phyloP scores from a whole-genome alignment of 345 rosid species.

The Linum lewisii region DNA sequence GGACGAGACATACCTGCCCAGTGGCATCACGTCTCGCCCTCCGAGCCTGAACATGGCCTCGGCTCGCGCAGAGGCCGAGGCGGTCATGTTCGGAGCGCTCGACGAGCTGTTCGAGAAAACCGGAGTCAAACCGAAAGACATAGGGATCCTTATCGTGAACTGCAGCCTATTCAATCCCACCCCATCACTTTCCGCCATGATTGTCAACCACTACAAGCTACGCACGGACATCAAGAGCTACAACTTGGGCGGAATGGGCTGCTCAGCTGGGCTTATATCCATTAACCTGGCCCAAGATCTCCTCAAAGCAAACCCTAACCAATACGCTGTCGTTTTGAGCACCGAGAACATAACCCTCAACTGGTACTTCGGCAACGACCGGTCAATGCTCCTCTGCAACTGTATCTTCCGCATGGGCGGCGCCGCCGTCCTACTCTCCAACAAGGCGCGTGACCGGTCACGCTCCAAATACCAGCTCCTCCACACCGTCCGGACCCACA shows the following conservation, averaged over 20 bases:
- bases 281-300: background rate
- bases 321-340: background rate
- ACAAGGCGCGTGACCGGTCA: background rate
- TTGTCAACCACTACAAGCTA: background rate
- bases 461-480: background rate
- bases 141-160: background rate
- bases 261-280: background rate
- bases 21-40: background rate
- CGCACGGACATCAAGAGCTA: background rate
- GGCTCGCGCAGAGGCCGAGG: background rate
- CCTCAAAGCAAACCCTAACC: background rate
- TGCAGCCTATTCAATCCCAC: background rate
- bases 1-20: background rate
- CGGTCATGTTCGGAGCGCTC: background rate
- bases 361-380: constrained; percentile 1
- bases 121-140: background rate
- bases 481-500: background rate
- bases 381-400: background rate
- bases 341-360: background rate
- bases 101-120: background rate
- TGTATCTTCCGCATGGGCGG: background rate
- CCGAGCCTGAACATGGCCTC: background rate
- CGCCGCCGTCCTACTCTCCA: background rate
- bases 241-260: background rate
- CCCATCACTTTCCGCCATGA: background rate